Evolutionary conservation across 108 stramenopile genomes (phyloP).

Genomic region (Discostella pseudostelligera): DNA sequence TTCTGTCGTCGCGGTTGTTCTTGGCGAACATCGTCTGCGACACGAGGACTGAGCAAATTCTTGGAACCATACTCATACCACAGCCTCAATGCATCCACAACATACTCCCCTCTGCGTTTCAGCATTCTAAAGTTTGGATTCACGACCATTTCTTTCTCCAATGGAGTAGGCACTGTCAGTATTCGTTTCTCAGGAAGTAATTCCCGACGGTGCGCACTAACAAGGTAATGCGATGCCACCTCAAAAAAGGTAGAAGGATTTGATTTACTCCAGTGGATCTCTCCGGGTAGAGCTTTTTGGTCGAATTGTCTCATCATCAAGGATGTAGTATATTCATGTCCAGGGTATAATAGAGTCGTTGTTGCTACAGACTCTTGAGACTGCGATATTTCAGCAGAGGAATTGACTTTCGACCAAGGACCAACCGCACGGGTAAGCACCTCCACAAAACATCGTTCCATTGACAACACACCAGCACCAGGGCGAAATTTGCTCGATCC

Average conservation of each 20-base stretch:
- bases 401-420: conserved; percentile 2
- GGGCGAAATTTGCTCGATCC: conserved; percentile 48
- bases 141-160: conserved; percentile 60
- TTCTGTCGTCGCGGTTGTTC: neutral
- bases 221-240: conserved; percentile 72
- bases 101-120: conserved; percentile 56
- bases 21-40: neutral
- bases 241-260: conserved; percentile 72
- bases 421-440: conserved; percentile 43
- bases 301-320: conserved; percentile 67
- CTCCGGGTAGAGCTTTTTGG: conserved; percentile 30
- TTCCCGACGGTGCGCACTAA: conserved; percentile 69
- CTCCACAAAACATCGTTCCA: conserved; percentile 85
- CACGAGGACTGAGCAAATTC: conserved; percentile 1
- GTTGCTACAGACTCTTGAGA: neutral
- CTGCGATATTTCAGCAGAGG: neutral
- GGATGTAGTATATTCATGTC: conserved; percentile 83
- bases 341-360: conserved; percentile 62
- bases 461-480: conserved; percentile 48
- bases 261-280: conserved; percentile 62
- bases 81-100: conserved; percentile 58
- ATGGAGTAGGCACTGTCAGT: conserved; percentile 58
- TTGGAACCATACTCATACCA: conserved; percentile 68
- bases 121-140: conserved; percentile 73
- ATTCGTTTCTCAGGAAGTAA: conserved; percentile 68